Base-by-base conservation (phyloP, 2,329 filamentous ascomycete genomes). In the Colletotrichum salicis region DNA sequence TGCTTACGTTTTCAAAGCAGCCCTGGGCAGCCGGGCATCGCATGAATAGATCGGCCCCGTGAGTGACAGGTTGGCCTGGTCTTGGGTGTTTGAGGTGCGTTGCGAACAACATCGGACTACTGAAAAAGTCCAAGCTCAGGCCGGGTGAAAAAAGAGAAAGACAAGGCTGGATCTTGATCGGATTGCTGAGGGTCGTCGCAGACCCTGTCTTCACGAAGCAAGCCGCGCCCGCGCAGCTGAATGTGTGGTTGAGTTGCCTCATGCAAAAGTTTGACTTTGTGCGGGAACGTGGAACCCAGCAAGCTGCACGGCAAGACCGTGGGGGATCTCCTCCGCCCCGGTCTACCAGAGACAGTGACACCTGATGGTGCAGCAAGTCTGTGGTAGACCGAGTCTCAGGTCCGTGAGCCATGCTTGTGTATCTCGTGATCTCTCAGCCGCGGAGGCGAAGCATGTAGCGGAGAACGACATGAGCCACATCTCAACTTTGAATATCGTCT, bases 41-140 rank as follows among this genome's bases (percentile, higher is more conserved):
- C 73, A 74, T 74, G 69, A 74, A 68, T 12, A 72, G 64, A 72
- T 73, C 60, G 68, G 56, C 59, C 41, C 51, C 60, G 64, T 24
- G 64, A 72, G 35, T 67, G 66, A 58, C 66, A 64, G 62, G 41
- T 65, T 55, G 35, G 54, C 64, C 72, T 67, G 61, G 61, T 31
- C 52, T 62, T 57, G 58, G 41, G 45, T 67, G 77, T 78, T 78
- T 79, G 76, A 78, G 72, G 71, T 73, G 71, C 71, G 77, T 79
- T 78, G 76, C 76, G 77, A 74, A 68, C 51, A 70, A 72, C 68
- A 48, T 65, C 70, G 65, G 66, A 69, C 71, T 69, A 74, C 64
- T 48, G 41, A 29, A 56, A 35, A 59, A 64, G 69, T 72, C 70
- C 55, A 63, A 73, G 67, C 69, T 69, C 41, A 31, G 22, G 41